phyloP scores from a whole-genome alignment of 2,329 filamentous ascomycete genomes.

The Ophiostoma sp. region DNA sequence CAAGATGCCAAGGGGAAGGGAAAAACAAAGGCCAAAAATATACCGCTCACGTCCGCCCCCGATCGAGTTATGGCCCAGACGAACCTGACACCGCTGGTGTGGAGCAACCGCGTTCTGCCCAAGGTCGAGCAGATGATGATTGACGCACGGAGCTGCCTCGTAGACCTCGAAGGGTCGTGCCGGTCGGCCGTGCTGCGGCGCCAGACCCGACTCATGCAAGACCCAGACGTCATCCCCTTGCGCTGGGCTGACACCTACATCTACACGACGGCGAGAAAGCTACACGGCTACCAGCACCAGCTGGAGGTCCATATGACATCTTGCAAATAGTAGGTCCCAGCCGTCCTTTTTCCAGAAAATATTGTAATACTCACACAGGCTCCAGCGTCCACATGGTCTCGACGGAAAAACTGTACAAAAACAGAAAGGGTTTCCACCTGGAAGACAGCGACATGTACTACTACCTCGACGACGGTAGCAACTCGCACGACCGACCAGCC shows the following conservation, averaged over 20 bases:
- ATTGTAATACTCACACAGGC: not conserved
- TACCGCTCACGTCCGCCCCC: not conserved
- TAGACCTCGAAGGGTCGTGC: not conserved
- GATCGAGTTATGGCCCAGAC: not conserved
- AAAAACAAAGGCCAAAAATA: not conserved
- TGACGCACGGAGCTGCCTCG: not conserved
- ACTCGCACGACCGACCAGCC: not conserved
- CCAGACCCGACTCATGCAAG: constrained; percentile 3
- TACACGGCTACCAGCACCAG: not conserved
- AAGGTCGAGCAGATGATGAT: constrained; percentile 16
- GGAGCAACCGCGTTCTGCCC: constrained; percentile 19
- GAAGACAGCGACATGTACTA: not conserved
- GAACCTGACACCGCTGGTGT: constrained; percentile 3
- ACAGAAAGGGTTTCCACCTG: not conserved
- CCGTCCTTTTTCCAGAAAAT: not conserved
- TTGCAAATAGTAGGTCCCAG: constrained; percentile 21
- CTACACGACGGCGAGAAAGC: not conserved
- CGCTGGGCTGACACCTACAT: constrained; percentile 18
- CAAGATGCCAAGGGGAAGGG: not conserved
- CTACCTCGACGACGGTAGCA: not conserved
- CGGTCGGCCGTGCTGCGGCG: constrained; percentile 9
- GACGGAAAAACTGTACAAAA: not conserved
- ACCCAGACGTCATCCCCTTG: not conserved
- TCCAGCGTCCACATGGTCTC: constrained; percentile 20
- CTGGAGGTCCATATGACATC: constrained; percentile 11